Percentiles rank a stretch among this genome's conserved stretches.
These are phyloP conservation scores for Trifolium fragiferum DNA, from an alignment of 306 rosid species.

Conservation along the genomic window DNA sequence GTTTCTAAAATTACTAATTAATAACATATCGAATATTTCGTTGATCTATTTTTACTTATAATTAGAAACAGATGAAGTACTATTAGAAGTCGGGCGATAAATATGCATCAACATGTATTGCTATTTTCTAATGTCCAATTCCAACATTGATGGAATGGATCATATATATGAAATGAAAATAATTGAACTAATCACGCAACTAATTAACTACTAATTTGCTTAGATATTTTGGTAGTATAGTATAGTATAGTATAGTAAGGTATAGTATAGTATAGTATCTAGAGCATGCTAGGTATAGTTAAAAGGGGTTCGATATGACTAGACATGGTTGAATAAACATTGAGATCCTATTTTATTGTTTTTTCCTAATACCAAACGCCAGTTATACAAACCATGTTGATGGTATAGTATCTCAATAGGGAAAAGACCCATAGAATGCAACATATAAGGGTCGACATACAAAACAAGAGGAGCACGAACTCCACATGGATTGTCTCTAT, in stretches of 20 bases:
- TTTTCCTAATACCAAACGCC: constrained; percentile 8
- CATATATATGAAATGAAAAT: constrained; percentile 41
- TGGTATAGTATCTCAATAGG: constrained; percentile 16
- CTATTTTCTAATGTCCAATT: constrained; percentile 30
- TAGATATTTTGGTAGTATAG: constrained; percentile 24
- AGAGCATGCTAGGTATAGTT: too few relatives aligned
- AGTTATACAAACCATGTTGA: constrained; percentile 28
- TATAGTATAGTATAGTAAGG: constrained; percentile 17
- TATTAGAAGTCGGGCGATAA: too few relatives aligned
- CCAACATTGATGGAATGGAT: constrained; percentile 33
- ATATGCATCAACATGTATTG: constrained; percentile 15
- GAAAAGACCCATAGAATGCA: constrained; percentile 45
- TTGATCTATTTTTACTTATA: too few relatives aligned
- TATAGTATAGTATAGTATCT: too few relatives aligned
- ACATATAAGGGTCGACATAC: constrained; percentile 57
- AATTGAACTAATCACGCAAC: not conserved
- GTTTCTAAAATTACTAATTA: too few relatives aligned
- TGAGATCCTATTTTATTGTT: not conserved
- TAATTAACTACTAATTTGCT: not conserved
- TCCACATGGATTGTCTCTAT: constrained; percentile 67
- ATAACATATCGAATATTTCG: too few relatives aligned
- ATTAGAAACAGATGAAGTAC: too few relatives aligned
- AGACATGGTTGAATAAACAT: constrained; percentile 34
- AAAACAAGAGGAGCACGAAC: constrained; percentile 46
- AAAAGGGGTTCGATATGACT: constrained; percentile 35